Base-by-base conservation (phyloP, 805 yeast species). In the Novakomyces olei region DNA sequence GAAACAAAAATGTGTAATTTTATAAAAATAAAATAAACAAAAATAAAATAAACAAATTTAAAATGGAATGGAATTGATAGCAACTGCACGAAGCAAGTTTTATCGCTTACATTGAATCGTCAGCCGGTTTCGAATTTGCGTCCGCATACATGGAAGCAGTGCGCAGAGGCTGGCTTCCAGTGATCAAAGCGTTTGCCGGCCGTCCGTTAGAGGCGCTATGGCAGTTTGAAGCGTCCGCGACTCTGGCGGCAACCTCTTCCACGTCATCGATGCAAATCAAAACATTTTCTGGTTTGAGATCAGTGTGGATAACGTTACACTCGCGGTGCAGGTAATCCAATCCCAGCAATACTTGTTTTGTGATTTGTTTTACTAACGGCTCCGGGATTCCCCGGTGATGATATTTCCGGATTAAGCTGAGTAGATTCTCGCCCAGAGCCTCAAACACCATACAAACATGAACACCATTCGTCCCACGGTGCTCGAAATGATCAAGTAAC, bases 401-500 rank as follows among this genome's bases (percentile, higher is more conserved):
- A 46, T 65, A 83, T 36, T 83, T 62, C 40, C 78, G 66, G 37
- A 85, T 80, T 42, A 88, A 59, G 15, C 92, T 83, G 33, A 88
- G 57, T 42, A 88, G 52, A 48, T 81, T 85, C 51, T 88, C 99
- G 15, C 99, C 99, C 39, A 88, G 58, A 0, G 88, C 93, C 54
- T 88, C 98, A 51, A 88, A 88, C 1, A 85, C 95, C 96, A 88
- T 88, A 37, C 88, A 85, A 7, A 81, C 73, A 53, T 88, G 99
- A 2, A 66, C 62, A 1, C 99, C 99, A 51, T 88, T 80, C 4
- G 79, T 81, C 1, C 98, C 98, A 27, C 58, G 54, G 47, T 85
- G 93, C 35, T 70, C 67, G 49, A 88, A 88, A 37, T 76, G 69
- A 51, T 88, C 96, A 36, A 80, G 53, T 26, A 88, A 57, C 33